These are phyloP conservation scores for Manihot esculenta DNA, from an alignment of 441 rosid genomes.

Conservation along the genomic window DNA sequence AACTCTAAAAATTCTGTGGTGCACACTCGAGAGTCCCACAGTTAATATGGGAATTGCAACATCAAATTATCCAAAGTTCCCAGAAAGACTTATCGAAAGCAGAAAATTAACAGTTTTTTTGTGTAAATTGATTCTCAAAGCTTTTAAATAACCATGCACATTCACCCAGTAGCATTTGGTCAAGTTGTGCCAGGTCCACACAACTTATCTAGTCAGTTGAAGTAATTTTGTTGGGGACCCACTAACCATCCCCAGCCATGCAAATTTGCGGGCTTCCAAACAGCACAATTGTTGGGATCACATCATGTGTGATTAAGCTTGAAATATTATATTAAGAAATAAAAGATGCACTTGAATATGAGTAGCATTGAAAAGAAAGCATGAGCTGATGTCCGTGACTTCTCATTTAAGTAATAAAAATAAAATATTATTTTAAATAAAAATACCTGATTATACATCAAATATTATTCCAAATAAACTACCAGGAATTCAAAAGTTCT, in stretches of 20 bases:
- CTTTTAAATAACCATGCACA: neutral
- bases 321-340: neutral
- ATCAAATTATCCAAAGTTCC: neutral
- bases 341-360: neutral
- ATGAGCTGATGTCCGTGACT: neutral
- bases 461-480: neutral
- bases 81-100: neutral
- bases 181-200: neutral
- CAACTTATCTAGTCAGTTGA: neutral
- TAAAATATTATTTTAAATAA: neutral
- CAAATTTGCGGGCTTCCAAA: neutral
- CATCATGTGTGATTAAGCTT: neutral
- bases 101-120: neutral
- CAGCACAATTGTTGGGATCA: neutral
- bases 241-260: neutral
- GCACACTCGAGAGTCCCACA: too few species aligned
- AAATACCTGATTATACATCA: neutral
- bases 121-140: neutral
- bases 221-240: neutral
- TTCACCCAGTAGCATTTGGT: neutral
- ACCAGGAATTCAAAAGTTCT: neutral
- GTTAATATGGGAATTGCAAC: neutral
- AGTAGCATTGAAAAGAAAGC: neutral
- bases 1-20: neutral
- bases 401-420: neutral